These are phyloP conservation scores for Crithidia fasciculata DNA, from an alignment of 208 protist genomes.

Conservation along the genomic window DNA sequence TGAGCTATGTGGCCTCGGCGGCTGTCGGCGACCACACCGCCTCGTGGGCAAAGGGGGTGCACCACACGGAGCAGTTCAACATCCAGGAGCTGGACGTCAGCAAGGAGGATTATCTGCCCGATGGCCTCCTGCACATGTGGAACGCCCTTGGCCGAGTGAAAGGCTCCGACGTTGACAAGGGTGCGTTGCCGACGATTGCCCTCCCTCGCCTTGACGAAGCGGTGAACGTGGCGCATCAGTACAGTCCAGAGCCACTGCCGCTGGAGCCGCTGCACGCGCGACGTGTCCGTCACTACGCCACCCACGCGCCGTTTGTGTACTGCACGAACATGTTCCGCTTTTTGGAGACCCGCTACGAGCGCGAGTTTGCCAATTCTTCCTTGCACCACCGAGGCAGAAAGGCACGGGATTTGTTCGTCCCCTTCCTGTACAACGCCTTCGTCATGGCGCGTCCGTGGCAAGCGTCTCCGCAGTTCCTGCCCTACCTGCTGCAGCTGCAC, in stretches of 20 bases:
- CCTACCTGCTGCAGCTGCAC: conserved; percentile 36
- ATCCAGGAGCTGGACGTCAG: conserved; percentile 36
- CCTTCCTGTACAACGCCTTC: conserved; percentile 71
- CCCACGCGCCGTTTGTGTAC: conserved; percentile 68
- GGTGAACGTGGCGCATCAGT: background rate
- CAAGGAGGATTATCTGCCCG: conserved; percentile 32
- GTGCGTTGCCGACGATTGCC: background rate
- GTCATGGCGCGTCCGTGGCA: conserved; percentile 64
- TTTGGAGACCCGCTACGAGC: conserved; percentile 42
- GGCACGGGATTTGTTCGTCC: conserved; percentile 41
- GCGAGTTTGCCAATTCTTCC: conserved; percentile 33
- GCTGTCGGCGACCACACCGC: background rate
- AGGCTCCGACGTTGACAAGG: no score
- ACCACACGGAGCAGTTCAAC: conserved; percentile 46
- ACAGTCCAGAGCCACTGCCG: background rate
- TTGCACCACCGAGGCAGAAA: conserved; percentile 35
- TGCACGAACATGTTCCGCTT: conserved; percentile 60
- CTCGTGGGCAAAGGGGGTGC: conserved; percentile 36
- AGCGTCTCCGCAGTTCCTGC: conserved; percentile 49
- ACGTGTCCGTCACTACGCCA: conserved; percentile 44
- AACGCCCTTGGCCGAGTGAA: background rate
- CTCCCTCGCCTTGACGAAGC: background rate
- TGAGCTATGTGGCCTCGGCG: background rate
- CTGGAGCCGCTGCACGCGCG: background rate
- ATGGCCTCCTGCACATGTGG: conserved; percentile 24